Evolutionary conservation across 257 asterid genomes (phyloP).

Genomic region (Leonotis leonurus): DNA sequence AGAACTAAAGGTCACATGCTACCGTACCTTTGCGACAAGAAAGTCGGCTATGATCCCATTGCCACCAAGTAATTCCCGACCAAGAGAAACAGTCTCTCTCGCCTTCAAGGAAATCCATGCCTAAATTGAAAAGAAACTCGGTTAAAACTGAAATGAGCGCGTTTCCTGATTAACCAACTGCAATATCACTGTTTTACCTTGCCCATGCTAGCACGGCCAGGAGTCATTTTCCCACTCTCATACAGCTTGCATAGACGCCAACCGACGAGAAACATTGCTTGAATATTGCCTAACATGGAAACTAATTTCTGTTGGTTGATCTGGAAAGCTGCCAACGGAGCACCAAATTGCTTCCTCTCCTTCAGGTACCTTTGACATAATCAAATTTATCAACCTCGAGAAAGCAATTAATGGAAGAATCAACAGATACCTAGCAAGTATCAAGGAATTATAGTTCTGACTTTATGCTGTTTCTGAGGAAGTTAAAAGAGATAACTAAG

Average conservation of each 20-base stretch:
- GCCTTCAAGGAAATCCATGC: conserved; percentile 78
- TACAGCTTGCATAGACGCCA: conserved; percentile 96
- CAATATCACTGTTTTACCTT: conserved; percentile 39
- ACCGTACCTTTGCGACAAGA: conserved; percentile 72
- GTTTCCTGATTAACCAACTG: conserved; percentile 3
- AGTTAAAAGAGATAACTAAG: neutral
- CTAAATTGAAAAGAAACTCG: conserved; percentile 31
- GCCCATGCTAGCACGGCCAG: conserved; percentile 95
- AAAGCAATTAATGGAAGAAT: neutral
- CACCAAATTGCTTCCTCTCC: conserved; percentile 98
- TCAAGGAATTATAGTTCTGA: neutral
- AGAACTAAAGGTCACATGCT: neutral
- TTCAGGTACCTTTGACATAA: conserved; percentile 58
- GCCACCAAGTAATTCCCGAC: conserved; percentile 92
- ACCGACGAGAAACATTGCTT: conserved; percentile 82
- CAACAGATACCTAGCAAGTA: neutral
- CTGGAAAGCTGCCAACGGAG: conserved; percentile 94
- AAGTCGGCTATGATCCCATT: conserved; percentile 74
- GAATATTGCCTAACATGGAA: conserved; percentile 77
- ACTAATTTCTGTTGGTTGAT: conserved; percentile 88
- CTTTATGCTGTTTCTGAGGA: no score
- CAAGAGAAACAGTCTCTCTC: conserved; percentile 80
- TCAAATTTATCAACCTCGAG: neutral
- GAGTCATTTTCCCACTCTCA: conserved; percentile 89
- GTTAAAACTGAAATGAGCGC: conserved; percentile 1